These are phyloP conservation scores for Aspergillus conjunctus DNA, from an alignment of 495 filamentous ascomycete species.

Conservation along the genomic window DNA sequence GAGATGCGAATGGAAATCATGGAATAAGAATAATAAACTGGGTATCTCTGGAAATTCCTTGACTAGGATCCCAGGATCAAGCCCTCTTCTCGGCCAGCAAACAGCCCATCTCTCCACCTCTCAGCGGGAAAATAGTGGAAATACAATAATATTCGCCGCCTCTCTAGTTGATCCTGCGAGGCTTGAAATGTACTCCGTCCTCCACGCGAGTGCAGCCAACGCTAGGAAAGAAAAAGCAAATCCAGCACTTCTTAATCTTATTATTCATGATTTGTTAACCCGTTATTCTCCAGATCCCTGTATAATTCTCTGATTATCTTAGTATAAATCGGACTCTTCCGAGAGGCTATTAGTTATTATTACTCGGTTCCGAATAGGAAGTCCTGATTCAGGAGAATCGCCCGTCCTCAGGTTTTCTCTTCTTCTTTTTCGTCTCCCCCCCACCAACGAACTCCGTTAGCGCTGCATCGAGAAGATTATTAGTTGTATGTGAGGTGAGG, in stretches of 20 bases:
- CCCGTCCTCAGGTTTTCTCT: background rate
- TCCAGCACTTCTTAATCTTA: conserved; percentile 5
- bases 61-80: no score
- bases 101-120: no score
- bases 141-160: background rate
- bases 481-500: conserved; percentile 5
- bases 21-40: no score
- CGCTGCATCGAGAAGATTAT: conserved; percentile 32
- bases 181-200: background rate
- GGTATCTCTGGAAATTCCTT: no score
- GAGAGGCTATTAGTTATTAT: background rate
- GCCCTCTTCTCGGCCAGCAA: background rate
- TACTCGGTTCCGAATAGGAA: background rate
- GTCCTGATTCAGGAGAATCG: no score
- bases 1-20: no score
- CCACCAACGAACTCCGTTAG: conserved; percentile 26
- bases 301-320: background rate
- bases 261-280: conserved; percentile 3
- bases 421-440: background rate
- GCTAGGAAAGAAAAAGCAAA: conserved; percentile 15
- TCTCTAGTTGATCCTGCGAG: background rate
- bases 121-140: background rate
- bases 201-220: background rate
- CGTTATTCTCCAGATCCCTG: background rate
- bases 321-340: no score